Base-by-base conservation (phyloP, 495 filamentous ascomycete species). In the Trichocladium uniseriatum region DNA sequence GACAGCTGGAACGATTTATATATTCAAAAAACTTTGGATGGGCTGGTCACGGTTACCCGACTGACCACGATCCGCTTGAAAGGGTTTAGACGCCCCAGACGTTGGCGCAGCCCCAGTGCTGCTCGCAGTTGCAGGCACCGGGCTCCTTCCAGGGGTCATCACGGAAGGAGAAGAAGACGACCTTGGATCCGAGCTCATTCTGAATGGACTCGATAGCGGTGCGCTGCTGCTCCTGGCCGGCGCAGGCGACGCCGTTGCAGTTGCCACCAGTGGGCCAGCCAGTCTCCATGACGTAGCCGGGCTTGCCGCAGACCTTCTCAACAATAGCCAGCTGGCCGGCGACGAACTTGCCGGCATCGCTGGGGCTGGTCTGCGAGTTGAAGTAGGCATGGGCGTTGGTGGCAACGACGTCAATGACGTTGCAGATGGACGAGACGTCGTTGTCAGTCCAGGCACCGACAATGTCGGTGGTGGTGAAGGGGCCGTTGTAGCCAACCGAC, bases 301-400 rank as follows among this genome's bases (percentile, higher is more conserved):
- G 58, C 73, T 80, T 80, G 62, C 74, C 75, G 75, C 91, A 97
- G 49, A 82, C 64, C 1, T 57, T 59, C 57, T 81, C 74, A 40
- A 92, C 78, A 54, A 82, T 63, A 11, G 73, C 65, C 46, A 91
- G 75, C 74, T 94, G 80, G 51, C 64, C 47, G 36, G 67, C 61
- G 50, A 86, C 82, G 67, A 95, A 95, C 32, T 64, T 57, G 64
- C 91, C 91, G 39, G 90, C 91, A 38, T 77, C 45, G 2, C 57
- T 55, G 41, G 89, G 76, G 45, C 61, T 54, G 37, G 81, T 77
- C 37, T 70, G 62, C 41, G 79, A 53, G 78, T 94, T 89, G 83
- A 95, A 97, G 82, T 84, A 97, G 64, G 89, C 81, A 68, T 97
- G 91, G 62, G 91, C 79, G 76, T 94, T 95, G 65, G 75, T 75